Evolutionary conservation across 164 flowering plant genomes (phyloP), one percentile per base, ranked within the genome.

Genomic region (Cinnamomum chago): DNA sequence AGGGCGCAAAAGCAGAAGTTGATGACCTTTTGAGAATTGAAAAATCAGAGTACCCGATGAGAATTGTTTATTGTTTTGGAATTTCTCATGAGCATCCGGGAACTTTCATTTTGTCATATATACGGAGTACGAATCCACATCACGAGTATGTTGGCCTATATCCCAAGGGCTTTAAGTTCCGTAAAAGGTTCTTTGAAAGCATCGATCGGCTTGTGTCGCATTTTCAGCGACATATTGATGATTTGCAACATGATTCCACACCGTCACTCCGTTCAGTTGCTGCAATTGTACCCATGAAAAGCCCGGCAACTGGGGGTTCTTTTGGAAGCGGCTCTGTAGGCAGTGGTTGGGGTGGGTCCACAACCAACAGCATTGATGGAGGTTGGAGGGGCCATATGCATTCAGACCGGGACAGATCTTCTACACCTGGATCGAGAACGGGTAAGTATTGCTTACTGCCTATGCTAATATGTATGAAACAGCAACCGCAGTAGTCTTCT

Each of bases 31-130:
- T 95, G 20, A 89, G 80, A 77, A 73, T 78, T 40, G 98, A 95
- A 84, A 95, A 95, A 80, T 73, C 87, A 64, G 92, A 92, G 70
- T 78, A 86, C 70, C 98, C 99, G 14, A 83, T 72, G 83, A 89
- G 98, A 78, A 95, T 95, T 72, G 97, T 91, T 47, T 95, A 93
- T 81, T 76, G 93, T 73, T 93, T 95, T 83, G 98, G 99, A 70
- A 89, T 95, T 67, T 89, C 89, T 64, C 95, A 93, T 80, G 98
- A 95, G 73, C 97, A 93, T 83, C 99, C 99, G 4, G 99, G 99
- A 24, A 91, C 97, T 23, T 90, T 93, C 76, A 90, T 93, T 67
- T 80, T 95, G 23, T 88, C 97, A 18, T 95, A 88, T 70, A 95
- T 95, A 69, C 77, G 98, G 74, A 92, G 90, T 71, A 83, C 92